phyloP scores from a whole-genome alignment of 2,329 filamentous ascomycete genomes.

The Amauroascus verrucosus region DNA sequence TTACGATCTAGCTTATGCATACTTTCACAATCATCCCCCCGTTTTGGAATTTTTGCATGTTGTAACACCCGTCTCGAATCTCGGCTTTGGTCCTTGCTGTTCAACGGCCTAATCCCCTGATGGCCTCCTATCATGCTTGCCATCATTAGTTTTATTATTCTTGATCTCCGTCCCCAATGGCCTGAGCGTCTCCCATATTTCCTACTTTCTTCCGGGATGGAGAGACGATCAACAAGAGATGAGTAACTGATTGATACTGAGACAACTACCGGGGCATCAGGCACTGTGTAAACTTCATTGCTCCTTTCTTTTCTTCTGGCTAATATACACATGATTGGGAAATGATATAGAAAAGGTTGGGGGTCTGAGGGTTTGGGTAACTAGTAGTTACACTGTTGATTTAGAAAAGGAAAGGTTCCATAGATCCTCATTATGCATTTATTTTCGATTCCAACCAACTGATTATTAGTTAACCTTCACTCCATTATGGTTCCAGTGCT shows the following conservation, averaged over 20 bases:
- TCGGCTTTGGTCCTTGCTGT: not conserved
- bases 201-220: not conserved
- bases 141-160: not conserved
- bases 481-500: too few relatives aligned
- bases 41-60: not conserved
- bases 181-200: not conserved
- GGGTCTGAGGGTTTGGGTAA: not conserved
- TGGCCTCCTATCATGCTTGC: not conserved
- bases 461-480: not conserved
- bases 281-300: not conserved
- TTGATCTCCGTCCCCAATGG: not conserved
- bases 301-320: not conserved
- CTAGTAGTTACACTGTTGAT: not conserved
- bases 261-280: not conserved
- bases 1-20: not conserved
- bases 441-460: not conserved
- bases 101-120: not conserved
- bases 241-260: not conserved
- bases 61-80: not conserved
- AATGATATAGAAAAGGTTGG: conserved; percentile 1
- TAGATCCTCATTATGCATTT: not conserved
- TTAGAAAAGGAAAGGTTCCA: not conserved
- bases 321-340: not conserved
- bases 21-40: not conserved
- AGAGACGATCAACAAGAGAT: not conserved